Evolutionary conservation across 2,329 filamentous ascomycete genomes (phyloP).

Genomic region (Trichoderma polysporum): DNA sequence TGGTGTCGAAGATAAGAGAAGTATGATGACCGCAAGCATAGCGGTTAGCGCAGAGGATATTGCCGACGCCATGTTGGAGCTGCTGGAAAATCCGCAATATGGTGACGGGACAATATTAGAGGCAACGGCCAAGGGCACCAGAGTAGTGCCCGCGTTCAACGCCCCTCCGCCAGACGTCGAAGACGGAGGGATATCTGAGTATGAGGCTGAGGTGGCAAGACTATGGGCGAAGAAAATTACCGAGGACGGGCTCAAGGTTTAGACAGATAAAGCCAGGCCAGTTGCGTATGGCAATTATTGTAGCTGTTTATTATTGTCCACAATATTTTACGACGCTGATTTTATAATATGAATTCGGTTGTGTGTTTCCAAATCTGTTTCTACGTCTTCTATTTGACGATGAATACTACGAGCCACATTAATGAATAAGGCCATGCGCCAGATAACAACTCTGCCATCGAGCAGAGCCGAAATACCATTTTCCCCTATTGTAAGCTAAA

Average conservation of each 20-base stretch:
- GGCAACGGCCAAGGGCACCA: not conserved
- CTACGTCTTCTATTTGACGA: not conserved
- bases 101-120: not conserved
- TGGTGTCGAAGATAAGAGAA: not conserved
- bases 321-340: not conserved
- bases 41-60: not conserved
- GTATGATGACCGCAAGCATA: not conserved
- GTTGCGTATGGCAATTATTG: not conserved
- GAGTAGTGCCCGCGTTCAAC: not conserved
- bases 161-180: not conserved
- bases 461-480: not conserved
- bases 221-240: not conserved
- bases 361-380: not conserved
- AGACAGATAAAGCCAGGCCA: not conserved
- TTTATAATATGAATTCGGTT: not conserved
- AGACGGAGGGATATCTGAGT: not conserved
- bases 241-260: not conserved
- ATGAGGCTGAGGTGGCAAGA: not conserved
- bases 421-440: not conserved
- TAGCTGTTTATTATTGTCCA: not conserved
- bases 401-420: not conserved
- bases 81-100: not conserved
- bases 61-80: not conserved
- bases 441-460: not conserved
- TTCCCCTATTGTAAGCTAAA: not conserved